Evolutionary conservation across 768 basidiomycete genomes (phyloP), one percentile per base, ranked within the genome.

Genomic region (Boletus vinaceobasis): DNA sequence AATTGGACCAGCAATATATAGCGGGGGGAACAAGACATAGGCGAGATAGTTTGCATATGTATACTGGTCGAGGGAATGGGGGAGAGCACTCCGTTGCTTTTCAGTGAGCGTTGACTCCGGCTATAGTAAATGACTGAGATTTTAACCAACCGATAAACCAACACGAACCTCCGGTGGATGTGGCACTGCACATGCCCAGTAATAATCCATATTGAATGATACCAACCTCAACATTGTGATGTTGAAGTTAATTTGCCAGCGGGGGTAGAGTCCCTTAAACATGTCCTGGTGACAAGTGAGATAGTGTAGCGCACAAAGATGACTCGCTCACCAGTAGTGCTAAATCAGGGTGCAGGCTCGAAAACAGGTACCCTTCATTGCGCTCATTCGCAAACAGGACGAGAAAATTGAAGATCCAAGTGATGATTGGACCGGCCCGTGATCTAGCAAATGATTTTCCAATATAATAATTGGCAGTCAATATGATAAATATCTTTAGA

Each of bases 1-100:
- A 60, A 98, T 95, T 0, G 97, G 97, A 0, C 97, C 96, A 2
- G 91, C 95, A 48, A 98, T 90, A 67, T 98, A 99, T 11, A 98
- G 75, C 1, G 97, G 95, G 1, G 95, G 84, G 65, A 98, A 99
- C 8, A 98, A 73, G n/a, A 80, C 78, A 65, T 98, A 98, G 23
- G 89, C 79, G 10, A 97, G 49, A 68, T 92, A 96, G 64, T 88
- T 88, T 17, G 73, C 45, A 59, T 84, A 86, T 2, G 82, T 79
- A 66, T 94, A 97, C 48, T 78, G 70, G 11, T 78, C 75, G 11
- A 69, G 66, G 1, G 83, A 65, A 56, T 93, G 90, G 3, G 82
- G 64, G 1, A 76, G 73, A 4, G 73, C 64, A 21, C 81, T 76
- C 31, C 92, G 82, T 56, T 87, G 77, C 58, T 85, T 90, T 53